Evolutionary conservation across 495 filamentous ascomycete genomes (phyloP).

Genomic region (Parachaetomium inaequale): DNA sequence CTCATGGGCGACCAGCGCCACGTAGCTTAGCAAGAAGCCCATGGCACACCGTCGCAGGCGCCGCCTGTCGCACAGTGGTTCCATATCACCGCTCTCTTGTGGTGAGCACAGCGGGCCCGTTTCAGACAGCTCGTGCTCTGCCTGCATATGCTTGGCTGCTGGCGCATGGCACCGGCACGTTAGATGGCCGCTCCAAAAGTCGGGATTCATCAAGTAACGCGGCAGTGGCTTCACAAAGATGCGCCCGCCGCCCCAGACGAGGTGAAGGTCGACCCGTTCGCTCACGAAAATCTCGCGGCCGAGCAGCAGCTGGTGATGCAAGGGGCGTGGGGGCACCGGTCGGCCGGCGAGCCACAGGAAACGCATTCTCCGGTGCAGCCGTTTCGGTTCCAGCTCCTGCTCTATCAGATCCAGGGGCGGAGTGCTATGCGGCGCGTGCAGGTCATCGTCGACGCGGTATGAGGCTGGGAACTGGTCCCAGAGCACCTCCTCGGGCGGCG

Average conservation of each 20-base stretch:
- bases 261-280: not conserved
- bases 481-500: not conserved
- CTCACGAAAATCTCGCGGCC: not conserved
- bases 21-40: not conserved
- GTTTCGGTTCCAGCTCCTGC: not conserved
- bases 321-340: not conserved
- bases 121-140: not conserved
- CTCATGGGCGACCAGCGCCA: not conserved
- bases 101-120: not conserved
- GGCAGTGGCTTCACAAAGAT: not conserved
- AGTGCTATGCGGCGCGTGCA: not conserved
- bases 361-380: not conserved
- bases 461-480: conserved; percentile 1
- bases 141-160: not conserved
- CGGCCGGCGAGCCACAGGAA: not conserved
- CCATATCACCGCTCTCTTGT: not conserved
- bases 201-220: not conserved
- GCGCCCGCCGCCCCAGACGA: not conserved
- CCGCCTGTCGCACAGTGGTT: not conserved
- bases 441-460: not conserved
- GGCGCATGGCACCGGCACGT: not conserved
- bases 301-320: not conserved
- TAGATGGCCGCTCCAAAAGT: not conserved
- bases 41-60: not conserved
- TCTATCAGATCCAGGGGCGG: not conserved